Percentiles rank a stretch among this genome's conserved stretches.
Evolutionary conservation across 2,329 filamentous ascomycete species (phyloP).

Genomic region (Sclerotinia trifoliorum): DNA sequence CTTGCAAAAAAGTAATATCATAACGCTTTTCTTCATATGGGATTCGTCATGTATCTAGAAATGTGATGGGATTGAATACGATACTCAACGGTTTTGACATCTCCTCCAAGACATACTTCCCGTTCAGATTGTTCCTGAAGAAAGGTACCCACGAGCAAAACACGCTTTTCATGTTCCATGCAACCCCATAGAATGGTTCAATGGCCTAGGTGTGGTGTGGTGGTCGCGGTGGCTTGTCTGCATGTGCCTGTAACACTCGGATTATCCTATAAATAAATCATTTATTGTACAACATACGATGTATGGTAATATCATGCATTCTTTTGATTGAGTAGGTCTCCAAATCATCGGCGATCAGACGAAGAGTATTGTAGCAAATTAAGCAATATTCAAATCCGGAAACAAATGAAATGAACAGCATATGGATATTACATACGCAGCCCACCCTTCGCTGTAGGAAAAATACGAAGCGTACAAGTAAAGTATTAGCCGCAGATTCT

Average conservation of each 20-base stretch:
- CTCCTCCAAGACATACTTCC: constrained; percentile 20
- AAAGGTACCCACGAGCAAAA: constrained; percentile 21
- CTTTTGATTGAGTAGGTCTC: constrained; percentile 19
- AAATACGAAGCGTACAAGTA: constrained; percentile 15
- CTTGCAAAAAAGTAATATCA: not conserved
- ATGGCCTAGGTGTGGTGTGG: constrained; percentile 18
- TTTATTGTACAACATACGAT: constrained; percentile 2
- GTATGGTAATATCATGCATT: constrained; percentile 19
- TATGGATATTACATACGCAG: not conserved
- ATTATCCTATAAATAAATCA: constrained; percentile 13
- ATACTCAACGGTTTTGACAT: constrained; percentile 22
- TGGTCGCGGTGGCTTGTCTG: constrained; percentile 17
- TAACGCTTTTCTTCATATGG: constrained; percentile 11
- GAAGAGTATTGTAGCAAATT: constrained; percentile 4
- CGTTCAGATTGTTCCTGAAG: constrained; percentile 13
- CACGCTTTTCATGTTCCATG: constrained; percentile 23
- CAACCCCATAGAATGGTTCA: constrained; percentile 18
- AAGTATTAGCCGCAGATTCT: constrained; percentile 1
- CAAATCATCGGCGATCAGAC: constrained; percentile 20
- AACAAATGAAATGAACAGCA: not conserved
- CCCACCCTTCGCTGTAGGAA: not conserved
- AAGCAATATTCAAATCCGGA: constrained; percentile 1
- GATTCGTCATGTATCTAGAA: constrained; percentile 15
- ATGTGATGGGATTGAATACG: constrained; percentile 4
- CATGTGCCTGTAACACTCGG: constrained; percentile 11